These are phyloP conservation scores for Protea cynaroides DNA, from an alignment of 164 flowering plant genomes.

Conservation along the genomic window DNA sequence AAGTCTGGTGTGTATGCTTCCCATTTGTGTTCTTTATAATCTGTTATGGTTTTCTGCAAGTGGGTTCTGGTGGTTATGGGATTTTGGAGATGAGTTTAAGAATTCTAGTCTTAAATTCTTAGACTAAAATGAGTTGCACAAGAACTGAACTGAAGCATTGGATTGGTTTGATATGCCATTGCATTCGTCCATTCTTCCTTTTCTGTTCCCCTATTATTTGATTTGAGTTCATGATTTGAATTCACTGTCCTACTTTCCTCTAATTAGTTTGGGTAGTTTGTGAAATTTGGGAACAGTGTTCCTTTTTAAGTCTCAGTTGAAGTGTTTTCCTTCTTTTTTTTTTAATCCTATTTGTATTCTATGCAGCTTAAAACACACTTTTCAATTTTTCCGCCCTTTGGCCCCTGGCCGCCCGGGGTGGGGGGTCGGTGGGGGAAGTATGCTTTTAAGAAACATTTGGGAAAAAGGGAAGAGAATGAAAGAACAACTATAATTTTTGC, in stretches of 20 bases:
- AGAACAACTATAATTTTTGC: background rate
- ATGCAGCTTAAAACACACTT: background rate
- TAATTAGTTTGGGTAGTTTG: background rate
- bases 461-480: no score
- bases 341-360: background rate
- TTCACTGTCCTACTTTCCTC: background rate
- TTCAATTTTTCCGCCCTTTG: background rate
- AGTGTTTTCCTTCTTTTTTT: background rate
- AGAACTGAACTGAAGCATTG: no score
- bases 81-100: conserved; percentile 7
- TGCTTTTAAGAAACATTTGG: no score
- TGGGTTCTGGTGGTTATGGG: conserved; percentile 4
- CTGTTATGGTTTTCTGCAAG: background rate
- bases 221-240: background rate
- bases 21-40: background rate
- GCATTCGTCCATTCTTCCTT: background rate
- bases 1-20: conserved; percentile 46
- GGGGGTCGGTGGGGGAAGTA: no score
- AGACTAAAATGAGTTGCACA: background rate
- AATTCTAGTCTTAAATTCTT: conserved; percentile 1
- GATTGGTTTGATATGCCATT: no score
- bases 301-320: background rate
- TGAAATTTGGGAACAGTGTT: background rate
- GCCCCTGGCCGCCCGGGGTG: no score
- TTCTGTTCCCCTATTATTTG: background rate